Percentiles rank a stretch among this genome's conserved stretches.
These are phyloP conservation scores for Yarrowia deformans DNA, from an alignment of 805 yeast genomes.

Conservation along the genomic window DNA sequence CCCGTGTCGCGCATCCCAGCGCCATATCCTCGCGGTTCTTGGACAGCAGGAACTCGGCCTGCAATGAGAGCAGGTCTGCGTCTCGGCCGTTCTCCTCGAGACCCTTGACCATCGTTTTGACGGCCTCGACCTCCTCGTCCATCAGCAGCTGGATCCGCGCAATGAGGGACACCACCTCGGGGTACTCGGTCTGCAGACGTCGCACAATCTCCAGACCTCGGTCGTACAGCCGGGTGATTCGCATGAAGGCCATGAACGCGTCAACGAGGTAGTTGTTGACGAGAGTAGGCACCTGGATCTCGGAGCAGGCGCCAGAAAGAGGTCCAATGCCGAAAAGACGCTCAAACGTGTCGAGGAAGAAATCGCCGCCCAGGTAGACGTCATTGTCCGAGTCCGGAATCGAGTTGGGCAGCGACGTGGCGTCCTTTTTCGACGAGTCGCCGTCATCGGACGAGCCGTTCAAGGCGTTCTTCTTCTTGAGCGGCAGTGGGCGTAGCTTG, in stretches of 20 bases:
- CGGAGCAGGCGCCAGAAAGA: conserved; percentile 69
- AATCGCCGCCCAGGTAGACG: conserved; percentile 50
- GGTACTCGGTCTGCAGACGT: conserved; percentile 58
- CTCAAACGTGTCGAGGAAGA: conserved; percentile 71
- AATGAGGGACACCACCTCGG: conserved; percentile 60
- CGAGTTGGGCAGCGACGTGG: conserved; percentile 41
- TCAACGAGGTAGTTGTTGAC: conserved; percentile 75
- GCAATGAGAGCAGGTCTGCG: conserved; percentile 65
- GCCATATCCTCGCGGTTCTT: conserved; percentile 66
- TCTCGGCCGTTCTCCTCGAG: conserved; percentile 59
- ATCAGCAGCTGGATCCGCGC: conserved; percentile 54
- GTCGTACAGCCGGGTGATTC: conserved; percentile 69
- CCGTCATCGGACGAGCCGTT: conserved; percentile 16
- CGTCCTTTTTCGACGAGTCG: conserved; percentile 51
- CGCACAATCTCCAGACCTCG: conserved; percentile 66
- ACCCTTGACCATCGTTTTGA: conserved; percentile 54
- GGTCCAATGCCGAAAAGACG: conserved; percentile 70
- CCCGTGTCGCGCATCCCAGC: conserved; percentile 61
- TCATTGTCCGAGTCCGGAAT: conserved; percentile 31
- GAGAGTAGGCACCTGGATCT: conserved; percentile 70
- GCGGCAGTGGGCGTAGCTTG: conserved; percentile 73
- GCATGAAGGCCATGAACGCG: conserved; percentile 68
- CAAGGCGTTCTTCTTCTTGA: conserved; percentile 16
- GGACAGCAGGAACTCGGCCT: conserved; percentile 66
- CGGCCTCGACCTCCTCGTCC: conserved; percentile 59